A percentile compares a stretch with the other conserved stretches of the same genome.
phyloP scores from a whole-genome alignment of 73 alveolate species.

The Urostyla sp. region DNA sequence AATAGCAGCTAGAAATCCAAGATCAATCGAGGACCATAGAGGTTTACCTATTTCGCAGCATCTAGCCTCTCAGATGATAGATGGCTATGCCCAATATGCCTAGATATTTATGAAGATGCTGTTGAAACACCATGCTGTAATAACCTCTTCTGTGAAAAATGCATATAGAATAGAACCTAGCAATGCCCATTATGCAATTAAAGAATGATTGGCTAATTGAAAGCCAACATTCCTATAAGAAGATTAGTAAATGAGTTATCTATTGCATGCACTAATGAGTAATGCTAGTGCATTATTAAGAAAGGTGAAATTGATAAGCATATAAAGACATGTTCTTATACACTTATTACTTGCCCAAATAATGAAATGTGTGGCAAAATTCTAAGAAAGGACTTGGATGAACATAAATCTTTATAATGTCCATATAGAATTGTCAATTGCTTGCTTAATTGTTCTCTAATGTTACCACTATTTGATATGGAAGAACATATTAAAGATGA shows the following conservation, averaged over 20 bases:
- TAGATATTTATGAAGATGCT: conserved; percentile 77
- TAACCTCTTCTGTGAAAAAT: conserved; percentile 76
- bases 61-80: conserved; percentile 74
- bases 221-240: conserved; percentile 77
- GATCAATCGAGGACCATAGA: conserved; percentile 25
- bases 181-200: conserved; percentile 75
- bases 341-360: conserved; percentile 65
- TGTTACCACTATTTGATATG: conserved; percentile 67
- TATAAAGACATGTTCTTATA: conserved; percentile 42
- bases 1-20: not conserved
- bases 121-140: conserved; percentile 86
- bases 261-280: conserved; percentile 59
- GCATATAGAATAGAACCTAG: conserved; percentile 54
- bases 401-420: conserved; percentile 63
- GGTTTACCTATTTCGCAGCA: conserved; percentile 69
- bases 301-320: conserved; percentile 71
- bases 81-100: conserved; percentile 82
- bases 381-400: conserved; percentile 56
- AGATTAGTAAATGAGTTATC: conserved; percentile 73
- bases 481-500: conserved; percentile 62
- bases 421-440: conserved; percentile 69
- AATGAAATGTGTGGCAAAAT: conserved; percentile 63
- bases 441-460: conserved; percentile 49
- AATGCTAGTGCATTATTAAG: conserved; percentile 57
- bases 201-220: conserved; percentile 44